Evolutionary conservation across 768 basidiomycete genomes (phyloP).

Genomic region (Gymnopilus dilepis): DNA sequence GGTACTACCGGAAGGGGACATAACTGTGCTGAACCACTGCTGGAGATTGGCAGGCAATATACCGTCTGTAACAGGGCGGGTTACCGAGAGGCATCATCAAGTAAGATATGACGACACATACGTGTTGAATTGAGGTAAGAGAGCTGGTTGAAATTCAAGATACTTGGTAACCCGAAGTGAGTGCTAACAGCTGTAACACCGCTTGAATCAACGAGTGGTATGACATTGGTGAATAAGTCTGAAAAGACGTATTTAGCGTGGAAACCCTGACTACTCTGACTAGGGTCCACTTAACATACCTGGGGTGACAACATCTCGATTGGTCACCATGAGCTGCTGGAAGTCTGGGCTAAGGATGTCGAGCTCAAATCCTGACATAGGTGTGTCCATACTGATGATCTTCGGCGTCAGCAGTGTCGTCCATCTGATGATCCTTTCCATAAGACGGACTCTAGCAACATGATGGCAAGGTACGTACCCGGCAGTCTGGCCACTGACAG

Average conservation of each 20-base stretch:
- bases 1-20: slow-evolving; percentile 12
- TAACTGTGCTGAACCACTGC: slow-evolving; percentile 14
- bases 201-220: slow-evolving; percentile 20
- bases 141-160: slow-evolving; percentile 31
- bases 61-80: slow-evolving; percentile 10
- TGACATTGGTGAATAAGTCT: slow-evolving; percentile 23
- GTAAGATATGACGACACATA: slow-evolving; percentile 11
- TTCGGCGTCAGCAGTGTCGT: slow-evolving; percentile 24
- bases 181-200: slow-evolving; percentile 24
- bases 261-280: background rate
- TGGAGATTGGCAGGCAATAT: slow-evolving; percentile 18
- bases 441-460: background rate
- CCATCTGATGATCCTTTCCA: slow-evolving; percentile 15
- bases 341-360: slow-evolving; percentile 22
- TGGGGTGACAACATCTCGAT: slow-evolving; percentile 18
- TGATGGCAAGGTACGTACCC: slow-evolving; percentile 13
- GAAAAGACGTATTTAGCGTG: background rate
- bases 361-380: slow-evolving; percentile 26
- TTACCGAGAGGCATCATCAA: background rate
- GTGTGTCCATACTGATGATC: slow-evolving; percentile 12
- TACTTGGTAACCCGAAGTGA: slow-evolving; percentile 21
- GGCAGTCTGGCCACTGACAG: slow-evolving; percentile 22
- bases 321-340: slow-evolving; percentile 18
- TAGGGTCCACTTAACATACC: slow-evolving; percentile 3
- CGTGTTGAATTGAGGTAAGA: slow-evolving; percentile 29